Conservation (phyloP, 768 basidiomycete species). For the Trametes sanguinea region DNA sequence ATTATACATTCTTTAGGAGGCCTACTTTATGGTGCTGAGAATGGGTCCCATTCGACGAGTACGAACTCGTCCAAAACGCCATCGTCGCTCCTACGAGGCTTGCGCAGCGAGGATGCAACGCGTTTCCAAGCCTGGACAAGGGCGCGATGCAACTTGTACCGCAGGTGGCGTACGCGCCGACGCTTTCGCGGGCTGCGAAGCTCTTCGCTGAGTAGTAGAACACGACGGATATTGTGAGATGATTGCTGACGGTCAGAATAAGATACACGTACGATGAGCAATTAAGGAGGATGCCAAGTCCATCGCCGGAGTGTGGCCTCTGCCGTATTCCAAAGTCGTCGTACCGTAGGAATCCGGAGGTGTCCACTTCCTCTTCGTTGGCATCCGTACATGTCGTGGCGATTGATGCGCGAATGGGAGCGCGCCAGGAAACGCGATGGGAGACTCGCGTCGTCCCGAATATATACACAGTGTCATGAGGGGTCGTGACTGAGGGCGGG, state of each 20-base stretch:
- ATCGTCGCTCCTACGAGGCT: not conserved
- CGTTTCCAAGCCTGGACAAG: slow-evolving; percentile 10
- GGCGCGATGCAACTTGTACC: not conserved
- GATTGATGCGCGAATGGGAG: not conserved
- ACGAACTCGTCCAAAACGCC: slow-evolving; percentile 10
- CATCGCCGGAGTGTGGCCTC: not conserved
- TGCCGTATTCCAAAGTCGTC: not conserved
- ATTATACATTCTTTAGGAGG: no score
- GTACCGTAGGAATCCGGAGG: not conserved
- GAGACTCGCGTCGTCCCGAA: not conserved
- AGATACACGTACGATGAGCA: not conserved
- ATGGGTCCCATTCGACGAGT: slow-evolving; percentile 2
- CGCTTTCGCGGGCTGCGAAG: not conserved
- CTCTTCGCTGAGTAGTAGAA: not conserved
- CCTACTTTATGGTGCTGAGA: no score
- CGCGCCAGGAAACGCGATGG: not conserved
- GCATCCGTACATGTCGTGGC: not conserved
- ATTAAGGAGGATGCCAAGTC: not conserved
- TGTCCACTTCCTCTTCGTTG: not conserved
- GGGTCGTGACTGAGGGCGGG: no score
- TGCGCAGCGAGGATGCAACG: not conserved
- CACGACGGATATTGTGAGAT: not conserved
- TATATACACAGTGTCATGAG: no score
- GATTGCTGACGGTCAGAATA: no score
- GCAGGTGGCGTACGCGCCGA: not conserved